A percentile compares a stretch with the other conserved stretches of the same genome.
Evolutionary conservation across 169 alveolate species (phyloP).

Genomic region (Besnoitia besnoiti): DNA sequence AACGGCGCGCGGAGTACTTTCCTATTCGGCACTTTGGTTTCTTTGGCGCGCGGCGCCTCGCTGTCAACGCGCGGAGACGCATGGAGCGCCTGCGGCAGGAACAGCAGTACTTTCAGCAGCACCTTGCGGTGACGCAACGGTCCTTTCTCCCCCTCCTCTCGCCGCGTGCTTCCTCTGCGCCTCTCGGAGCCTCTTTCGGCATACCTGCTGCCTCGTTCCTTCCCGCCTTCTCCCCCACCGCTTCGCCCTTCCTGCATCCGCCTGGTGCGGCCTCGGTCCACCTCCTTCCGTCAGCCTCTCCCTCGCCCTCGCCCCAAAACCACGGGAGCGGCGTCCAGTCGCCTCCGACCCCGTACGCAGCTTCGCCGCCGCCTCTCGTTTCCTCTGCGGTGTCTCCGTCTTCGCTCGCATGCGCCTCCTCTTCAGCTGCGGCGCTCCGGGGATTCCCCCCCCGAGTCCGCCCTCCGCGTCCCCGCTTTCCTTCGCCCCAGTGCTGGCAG

Average conservation of each 20-base stretch:
- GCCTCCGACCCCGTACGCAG: neutral
- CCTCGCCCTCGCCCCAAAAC: neutral
- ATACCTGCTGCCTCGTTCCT: neutral
- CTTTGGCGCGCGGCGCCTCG: constrained; percentile 49
- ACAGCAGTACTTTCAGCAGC: constrained; percentile 22
- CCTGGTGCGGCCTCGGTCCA: neutral
- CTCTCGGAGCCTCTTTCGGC: neutral
- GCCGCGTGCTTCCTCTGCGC: neutral
- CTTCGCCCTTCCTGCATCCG: neutral
- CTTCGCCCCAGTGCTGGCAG: neutral
- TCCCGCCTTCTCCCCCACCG: neutral
- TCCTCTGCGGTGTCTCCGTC: neutral
- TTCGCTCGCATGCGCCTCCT: neutral
- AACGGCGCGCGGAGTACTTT: constrained; percentile 60
- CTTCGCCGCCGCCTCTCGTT: neutral
- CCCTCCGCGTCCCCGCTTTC: constrained; percentile 9
- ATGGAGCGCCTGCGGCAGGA: constrained; percentile 47
- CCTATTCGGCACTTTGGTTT: constrained; percentile 64
- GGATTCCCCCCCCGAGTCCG: neutral
- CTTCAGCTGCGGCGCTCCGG: neutral
- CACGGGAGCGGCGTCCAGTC: neutral
- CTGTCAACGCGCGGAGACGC: constrained; percentile 46
- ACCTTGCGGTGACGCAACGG: neutral
- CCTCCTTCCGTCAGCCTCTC: neutral
- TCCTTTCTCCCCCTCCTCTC: neutral